Percentiles rank a stretch among this genome's conserved stretches.
Evolutionary conservation across 352 stramenopile species (phyloP).

Genomic region (Globisporangium parvum): DNA sequence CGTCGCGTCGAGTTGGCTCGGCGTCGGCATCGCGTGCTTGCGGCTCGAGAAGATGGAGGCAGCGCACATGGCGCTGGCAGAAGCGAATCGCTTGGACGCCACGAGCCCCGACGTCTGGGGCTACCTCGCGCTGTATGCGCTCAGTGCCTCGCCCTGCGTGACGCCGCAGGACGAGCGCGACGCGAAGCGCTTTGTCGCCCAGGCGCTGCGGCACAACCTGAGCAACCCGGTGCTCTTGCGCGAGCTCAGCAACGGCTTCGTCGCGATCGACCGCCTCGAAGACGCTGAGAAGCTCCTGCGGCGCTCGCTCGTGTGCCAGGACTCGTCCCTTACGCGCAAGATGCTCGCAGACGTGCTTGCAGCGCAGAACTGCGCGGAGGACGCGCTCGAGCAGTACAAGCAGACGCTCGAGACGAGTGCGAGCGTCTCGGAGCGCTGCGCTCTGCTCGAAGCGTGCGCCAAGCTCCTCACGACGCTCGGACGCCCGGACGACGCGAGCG

Average conservation of each 20-base stretch:
- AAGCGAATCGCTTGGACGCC: constrained; percentile 67
- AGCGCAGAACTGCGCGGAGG: constrained; percentile 74
- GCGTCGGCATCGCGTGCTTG: constrained; percentile 61
- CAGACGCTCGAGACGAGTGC: constrained; percentile 39
- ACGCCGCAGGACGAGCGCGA: constrained; percentile 34
- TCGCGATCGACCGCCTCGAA: constrained; percentile 72
- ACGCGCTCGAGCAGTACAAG: constrained; percentile 64
- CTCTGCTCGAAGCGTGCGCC: constrained; percentile 55
- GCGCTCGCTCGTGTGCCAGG: constrained; percentile 53
- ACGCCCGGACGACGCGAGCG: constrained; percentile 53
- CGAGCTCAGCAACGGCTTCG: constrained; percentile 77
- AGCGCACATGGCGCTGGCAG: constrained; percentile 54
- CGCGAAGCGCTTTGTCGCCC: constrained; percentile 39
- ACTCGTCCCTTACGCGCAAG: constrained; percentile 74
- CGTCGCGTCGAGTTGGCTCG: constrained; percentile 70
- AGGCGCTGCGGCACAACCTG: constrained; percentile 57
- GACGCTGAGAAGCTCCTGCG: constrained; percentile 62
- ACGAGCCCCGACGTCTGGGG: constrained; percentile 73
- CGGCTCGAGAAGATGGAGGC: constrained; percentile 57
- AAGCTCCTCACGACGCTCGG: constrained; percentile 65
- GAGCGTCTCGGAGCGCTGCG: constrained; percentile 31
- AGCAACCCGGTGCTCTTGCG: constrained; percentile 57
- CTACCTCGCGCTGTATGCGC: constrained; percentile 55
- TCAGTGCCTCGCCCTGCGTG: constrained; percentile 22
- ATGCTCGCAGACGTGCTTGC: constrained; percentile 70